phyloP scores from a whole-genome alignment of 345 rosid genomes.

The Citrus sinensis region DNA sequence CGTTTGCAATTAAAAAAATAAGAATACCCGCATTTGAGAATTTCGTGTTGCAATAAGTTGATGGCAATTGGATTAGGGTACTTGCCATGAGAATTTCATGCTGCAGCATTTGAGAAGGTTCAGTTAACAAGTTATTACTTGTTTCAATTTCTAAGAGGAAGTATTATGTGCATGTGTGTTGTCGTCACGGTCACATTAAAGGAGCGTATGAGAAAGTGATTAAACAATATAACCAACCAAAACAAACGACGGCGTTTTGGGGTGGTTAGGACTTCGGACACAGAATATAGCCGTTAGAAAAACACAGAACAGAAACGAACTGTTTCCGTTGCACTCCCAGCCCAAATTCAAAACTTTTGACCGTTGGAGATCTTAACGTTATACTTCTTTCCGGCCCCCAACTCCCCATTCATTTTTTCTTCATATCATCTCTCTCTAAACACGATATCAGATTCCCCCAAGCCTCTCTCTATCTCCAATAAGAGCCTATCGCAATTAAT shows the following conservation, averaged over 20 bases:
- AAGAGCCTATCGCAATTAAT: not conserved
- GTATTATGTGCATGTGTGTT: not conserved
- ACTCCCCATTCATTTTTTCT: not conserved
- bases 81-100: not conserved
- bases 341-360: constrained; percentile 43
- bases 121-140: too few species aligned
- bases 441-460: not conserved
- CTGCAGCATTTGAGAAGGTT: not conserved
- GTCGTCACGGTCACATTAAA: too few species aligned
- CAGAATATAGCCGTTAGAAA: constrained; percentile 53
- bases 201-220: too few species aligned
- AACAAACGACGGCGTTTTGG: constrained; percentile 30
- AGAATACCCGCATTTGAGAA: too few species aligned
- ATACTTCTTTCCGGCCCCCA: constrained; percentile 15
- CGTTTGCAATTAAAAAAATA: too few species aligned
- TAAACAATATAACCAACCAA: not conserved
- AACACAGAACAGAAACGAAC: not conserved
- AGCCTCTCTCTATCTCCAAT: not conserved
- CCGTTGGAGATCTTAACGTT: constrained; percentile 55
- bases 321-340: constrained; percentile 29
- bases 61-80: not conserved
- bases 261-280: not conserved
- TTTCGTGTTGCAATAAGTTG: too few species aligned
- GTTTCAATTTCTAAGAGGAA: too few species aligned
- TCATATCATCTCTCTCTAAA: not conserved